Evolutionary conservation across 768 basidiomycete genomes (phyloP), one percentile per base, ranked within the genome.

Genomic region (Amanita exitialis): DNA sequence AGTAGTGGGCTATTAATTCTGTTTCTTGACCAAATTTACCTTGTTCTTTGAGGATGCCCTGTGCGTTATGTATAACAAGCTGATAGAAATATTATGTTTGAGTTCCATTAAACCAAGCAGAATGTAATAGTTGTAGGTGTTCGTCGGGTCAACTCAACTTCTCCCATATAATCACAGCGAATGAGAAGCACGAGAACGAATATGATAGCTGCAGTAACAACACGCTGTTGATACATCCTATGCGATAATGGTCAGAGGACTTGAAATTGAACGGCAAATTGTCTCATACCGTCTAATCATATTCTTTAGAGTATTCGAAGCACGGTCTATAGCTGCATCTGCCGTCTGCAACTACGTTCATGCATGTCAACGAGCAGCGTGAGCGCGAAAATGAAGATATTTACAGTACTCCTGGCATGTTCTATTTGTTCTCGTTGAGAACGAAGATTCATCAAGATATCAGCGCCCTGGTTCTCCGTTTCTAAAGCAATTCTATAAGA

Each of bases 221-320:
- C 77, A 47, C 90, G 85, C 61, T 99, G 95, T 66, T 96, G 92
- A 64, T 97, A 93, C 91, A 98, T 96, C 71, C 96, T 99, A 25
- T 7, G 37, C 9, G 16, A 23, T 38, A n/a, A 47, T 46, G 13
- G n/a, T 21, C 39, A n/a, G 47, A 30, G 34, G 25, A n/a, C 9
- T 36, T 41, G 16, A 9, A 12, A 12, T 12, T 6, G 52, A 4
- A 25, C 21, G 32, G 21, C 23, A 43, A 10, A 18, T 42, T 47
- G 43, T 12, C 44, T 70, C 83, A 57, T 66, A 96, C 96, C 90
- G 82, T 70, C 86, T 77, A 51, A 97, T 86, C 95, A 98, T 98
- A 67, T 87, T 86, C 73, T 86, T 95, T 46, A 99, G 69, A 38
- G 94, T 98, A 10, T 83, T 83, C 2, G 90, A 85, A 25, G 96